Evolutionary conservation across 108 stramenopile species (phyloP), one percentile per base, ranked within the genome.

Genomic region (Nitzschia palea): DNA sequence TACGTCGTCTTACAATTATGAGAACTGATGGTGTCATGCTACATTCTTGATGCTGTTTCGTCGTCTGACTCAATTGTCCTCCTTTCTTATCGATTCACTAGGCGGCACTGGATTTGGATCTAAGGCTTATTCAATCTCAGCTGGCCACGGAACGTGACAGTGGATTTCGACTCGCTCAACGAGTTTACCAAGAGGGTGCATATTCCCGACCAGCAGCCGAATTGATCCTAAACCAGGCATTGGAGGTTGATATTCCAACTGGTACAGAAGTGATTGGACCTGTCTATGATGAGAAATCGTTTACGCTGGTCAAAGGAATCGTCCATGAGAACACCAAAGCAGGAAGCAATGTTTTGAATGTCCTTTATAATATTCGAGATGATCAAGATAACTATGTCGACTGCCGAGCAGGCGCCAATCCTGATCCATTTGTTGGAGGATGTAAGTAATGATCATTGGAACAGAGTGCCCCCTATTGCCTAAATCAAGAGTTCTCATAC

Each of bases 141-240:
- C 23, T 60, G 14, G 18, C 12, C 15, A 42, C 17, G 4, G 59
- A 42, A n/a, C 26, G 28, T 3, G 8, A 42, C 8, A 14, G 18
- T 36, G 59, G 20, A 5, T 42, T 25, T 25, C 10, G 18, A 25
- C 12, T 18, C 25, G 59, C 59, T 18, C 28, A 60, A 42, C 15
- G 36, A 23, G 68, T 87, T 55, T 90, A 86, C 68, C 30, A 65
- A 30, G 22, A 86, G 8, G 89, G 89, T 22, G 82, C 80, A 2
- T 53, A 77, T 64, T 79, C 80, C 56, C 77, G 78, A 23, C 78
- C 81, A 6, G 78, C 65, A 43, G 88, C 88, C 12, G 43, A 26
- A 20, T 12, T 89, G 25, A 53, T 83, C 5, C n/a, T 48, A 12
- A 23, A 60, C 36, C 3, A 15, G 6, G 20, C 34, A n/a, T 30